Percentiles rank a stretch among this genome's conserved stretches.
phyloP scores from a whole-genome alignment of 2,329 filamentous ascomycete genomes.

The Phyllosticta citrichinensis region DNA sequence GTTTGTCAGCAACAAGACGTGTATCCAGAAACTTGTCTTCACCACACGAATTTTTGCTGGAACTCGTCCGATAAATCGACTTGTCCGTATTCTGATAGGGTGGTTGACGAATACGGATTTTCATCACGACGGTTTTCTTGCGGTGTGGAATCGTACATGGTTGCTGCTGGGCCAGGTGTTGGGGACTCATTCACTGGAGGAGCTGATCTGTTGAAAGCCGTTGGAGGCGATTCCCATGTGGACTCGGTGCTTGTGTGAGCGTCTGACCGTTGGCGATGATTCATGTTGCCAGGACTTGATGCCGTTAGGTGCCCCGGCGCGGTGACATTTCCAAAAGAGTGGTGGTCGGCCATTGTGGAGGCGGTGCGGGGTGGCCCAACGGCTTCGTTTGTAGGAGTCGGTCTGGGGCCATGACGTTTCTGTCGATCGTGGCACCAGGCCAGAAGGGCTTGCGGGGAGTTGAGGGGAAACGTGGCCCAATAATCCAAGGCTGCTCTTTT shows the following conservation, averaged over 20 bases:
- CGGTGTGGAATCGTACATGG: neutral
- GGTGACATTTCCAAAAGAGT: neutral
- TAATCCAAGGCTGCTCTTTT: constrained; percentile 8
- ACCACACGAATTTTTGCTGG: constrained; percentile 8
- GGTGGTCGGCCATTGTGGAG: neutral
- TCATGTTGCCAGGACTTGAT: neutral
- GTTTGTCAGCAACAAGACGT: too few species aligned
- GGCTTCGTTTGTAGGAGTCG: neutral
- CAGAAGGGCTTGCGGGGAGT: constrained; percentile 4
- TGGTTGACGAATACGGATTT: neutral
- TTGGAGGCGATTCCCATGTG: neutral
- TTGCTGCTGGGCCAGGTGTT: neutral
- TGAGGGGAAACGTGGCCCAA: constrained; percentile 8
- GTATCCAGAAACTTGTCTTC: neutral
- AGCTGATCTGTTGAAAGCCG: neutral
- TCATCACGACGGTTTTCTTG: neutral
- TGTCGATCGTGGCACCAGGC: constrained; percentile 5
- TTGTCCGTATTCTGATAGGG: neutral
- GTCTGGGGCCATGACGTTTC: neutral
- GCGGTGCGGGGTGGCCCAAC: neutral
- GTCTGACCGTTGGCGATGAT: neutral
- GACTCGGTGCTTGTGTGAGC: neutral
- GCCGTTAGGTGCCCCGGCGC: neutral
- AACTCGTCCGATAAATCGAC: constrained; percentile 7
- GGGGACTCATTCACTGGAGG: neutral